A percentile compares a stretch with the other conserved stretches of the same genome.
phyloP scores from a whole-genome alignment of 1,139 yeast genomes.

The Pichia cactophila region DNA sequence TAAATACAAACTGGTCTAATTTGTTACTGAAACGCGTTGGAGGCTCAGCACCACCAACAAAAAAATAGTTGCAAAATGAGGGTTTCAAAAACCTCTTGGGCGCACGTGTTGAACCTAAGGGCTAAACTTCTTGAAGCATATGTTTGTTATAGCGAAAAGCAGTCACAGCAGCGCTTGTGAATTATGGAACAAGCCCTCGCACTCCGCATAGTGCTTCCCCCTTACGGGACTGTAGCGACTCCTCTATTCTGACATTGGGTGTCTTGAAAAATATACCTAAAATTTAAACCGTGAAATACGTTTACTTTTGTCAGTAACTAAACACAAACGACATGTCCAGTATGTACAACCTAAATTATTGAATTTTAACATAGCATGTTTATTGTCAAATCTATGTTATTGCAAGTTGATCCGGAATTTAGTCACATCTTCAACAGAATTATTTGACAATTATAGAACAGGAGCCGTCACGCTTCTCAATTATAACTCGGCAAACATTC shows the following conservation, averaged over 20 bases:
- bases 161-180: not conserved
- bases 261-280: not conserved
- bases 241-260: not conserved
- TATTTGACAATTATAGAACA: too few species aligned
- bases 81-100: not conserved
- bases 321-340: slow-evolving; percentile 49
- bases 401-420: too few species aligned
- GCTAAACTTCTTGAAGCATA: too few species aligned
- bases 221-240: not conserved
- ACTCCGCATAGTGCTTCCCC: not conserved
- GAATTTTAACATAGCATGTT: not conserved
- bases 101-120: too few species aligned
- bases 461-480: too few species aligned
- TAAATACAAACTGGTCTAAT: not conserved
- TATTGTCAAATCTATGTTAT: not conserved
- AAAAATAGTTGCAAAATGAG: not conserved
- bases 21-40: not conserved
- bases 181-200: not conserved
- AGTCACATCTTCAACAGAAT: too few species aligned
- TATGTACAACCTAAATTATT: slow-evolving; percentile 34
- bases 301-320: slow-evolving; percentile 1
- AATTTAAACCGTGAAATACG: not conserved
- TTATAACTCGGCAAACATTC: not conserved
- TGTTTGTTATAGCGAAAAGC: not conserved
- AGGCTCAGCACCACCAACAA: not conserved